phyloP scores from a whole-genome alignment of 1,284 basidiomycete species.

The Irpex sp. region DNA sequence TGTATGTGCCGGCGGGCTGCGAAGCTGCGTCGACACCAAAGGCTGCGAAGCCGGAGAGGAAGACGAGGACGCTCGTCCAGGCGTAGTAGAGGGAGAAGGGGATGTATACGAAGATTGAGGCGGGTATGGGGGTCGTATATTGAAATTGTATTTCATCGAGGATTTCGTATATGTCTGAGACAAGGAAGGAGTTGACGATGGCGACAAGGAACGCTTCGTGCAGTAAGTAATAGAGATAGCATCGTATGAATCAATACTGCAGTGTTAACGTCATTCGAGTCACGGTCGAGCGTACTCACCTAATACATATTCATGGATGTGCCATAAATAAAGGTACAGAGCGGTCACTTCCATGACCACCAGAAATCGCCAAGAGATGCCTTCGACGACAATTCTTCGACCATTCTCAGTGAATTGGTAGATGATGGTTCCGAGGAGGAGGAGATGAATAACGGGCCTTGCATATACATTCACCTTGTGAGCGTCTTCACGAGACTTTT shows the following conservation, averaged over 20 bases:
- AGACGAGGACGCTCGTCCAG: slow-evolving; percentile 89
- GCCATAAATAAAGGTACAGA: slow-evolving; percentile 84
- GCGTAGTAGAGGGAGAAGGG: slow-evolving; percentile 95
- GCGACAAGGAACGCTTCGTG: background rate
- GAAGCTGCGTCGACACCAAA: slow-evolving; percentile 77
- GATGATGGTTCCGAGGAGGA: slow-evolving; percentile 84
- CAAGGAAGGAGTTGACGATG: background rate
- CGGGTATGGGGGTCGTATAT: slow-evolving; percentile 39
- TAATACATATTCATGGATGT: slow-evolving; percentile 64
- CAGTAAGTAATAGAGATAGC: background rate
- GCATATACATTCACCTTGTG: slow-evolving; percentile 1
- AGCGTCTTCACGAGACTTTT: slow-evolving; percentile 12
- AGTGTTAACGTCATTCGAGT: no score
- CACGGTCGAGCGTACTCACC: slow-evolving; percentile 34
- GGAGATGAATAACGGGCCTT: slow-evolving; percentile 80
- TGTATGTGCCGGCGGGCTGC: slow-evolving; percentile 71
- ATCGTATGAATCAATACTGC: no score
- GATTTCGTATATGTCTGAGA: background rate
- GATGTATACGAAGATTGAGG: slow-evolving; percentile 80
- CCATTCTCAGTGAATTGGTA: slow-evolving; percentile 86
- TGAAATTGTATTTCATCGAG: background rate
- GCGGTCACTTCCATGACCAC: slow-evolving; percentile 81
- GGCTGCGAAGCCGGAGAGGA: slow-evolving; percentile 87
- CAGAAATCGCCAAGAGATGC: slow-evolving; percentile 86
- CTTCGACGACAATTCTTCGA: slow-evolving; percentile 80